phyloP scores from a whole-genome alignment of 306 rosid species.

The Pyrus pyrifolia region DNA sequence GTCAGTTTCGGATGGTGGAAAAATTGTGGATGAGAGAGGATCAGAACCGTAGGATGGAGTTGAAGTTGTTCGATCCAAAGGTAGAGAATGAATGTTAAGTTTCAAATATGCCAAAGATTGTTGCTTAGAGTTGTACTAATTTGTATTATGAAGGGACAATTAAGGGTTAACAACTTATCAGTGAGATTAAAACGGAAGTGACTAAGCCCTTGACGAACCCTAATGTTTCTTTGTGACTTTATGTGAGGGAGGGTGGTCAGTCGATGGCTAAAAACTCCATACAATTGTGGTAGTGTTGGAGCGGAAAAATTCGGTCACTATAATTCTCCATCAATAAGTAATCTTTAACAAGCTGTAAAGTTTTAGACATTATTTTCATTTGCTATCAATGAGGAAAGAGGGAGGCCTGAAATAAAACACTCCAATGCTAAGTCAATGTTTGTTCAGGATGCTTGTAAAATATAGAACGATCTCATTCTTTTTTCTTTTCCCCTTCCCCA shows the following conservation, averaged over 20 bases:
- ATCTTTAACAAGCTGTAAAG: no score
- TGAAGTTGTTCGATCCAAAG: not conserved
- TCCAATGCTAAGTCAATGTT: no score
- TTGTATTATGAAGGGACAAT: constrained; percentile 11
- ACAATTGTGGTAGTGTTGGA: not conserved
- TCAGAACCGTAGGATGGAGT: constrained; percentile 13
- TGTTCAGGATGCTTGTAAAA: no score
- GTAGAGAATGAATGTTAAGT: not conserved
- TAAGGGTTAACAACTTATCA: constrained; percentile 34
- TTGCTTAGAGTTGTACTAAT: not conserved
- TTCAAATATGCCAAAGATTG: not conserved
- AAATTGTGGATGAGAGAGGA: not conserved
- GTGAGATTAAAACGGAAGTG: constrained; percentile 1
- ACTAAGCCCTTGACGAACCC: constrained; percentile 4
- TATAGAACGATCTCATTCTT: no score
- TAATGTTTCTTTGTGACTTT: not conserved
- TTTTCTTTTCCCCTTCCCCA: no score
- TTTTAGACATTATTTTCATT: no score
- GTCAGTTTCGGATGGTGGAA: not conserved
- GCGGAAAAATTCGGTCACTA: no score
- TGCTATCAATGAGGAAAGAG: no score
- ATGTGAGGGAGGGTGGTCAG: not conserved
- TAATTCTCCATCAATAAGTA: no score
- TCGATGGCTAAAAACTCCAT: not conserved
- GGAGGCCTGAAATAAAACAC: no score